Evolutionary conservation across 1,139 yeast genomes (phyloP).

Genomic region (Candida anutae): DNA sequence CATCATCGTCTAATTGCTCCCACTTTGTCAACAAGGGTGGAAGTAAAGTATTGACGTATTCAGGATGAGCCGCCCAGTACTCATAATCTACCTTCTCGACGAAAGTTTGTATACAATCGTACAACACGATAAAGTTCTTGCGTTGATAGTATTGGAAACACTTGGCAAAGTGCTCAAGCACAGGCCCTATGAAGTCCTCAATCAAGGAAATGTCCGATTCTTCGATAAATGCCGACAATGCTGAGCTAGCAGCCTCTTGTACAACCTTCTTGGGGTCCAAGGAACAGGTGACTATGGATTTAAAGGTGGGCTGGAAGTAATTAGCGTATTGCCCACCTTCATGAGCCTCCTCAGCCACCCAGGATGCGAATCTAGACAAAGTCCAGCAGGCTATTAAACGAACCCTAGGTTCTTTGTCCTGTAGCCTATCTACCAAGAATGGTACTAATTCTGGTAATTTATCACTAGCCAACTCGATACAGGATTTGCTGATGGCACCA

Average conservation of each 20-base stretch:
- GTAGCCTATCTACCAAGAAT: constrained; percentile 70
- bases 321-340: constrained; percentile 55
- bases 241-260: constrained; percentile 89
- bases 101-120: constrained; percentile 89
- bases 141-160: constrained; percentile 78
- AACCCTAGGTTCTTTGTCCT: constrained; percentile 75
- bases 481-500: constrained; percentile 92
- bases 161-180: constrained; percentile 60
- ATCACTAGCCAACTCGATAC: constrained; percentile 60
- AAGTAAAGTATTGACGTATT: constrained; percentile 53
- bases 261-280: constrained; percentile 84
- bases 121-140: constrained; percentile 70
- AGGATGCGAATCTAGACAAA: constrained; percentile 69
- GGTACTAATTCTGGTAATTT: constrained; percentile 80
- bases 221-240: constrained; percentile 78
- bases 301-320: constrained; percentile 70
- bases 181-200: constrained; percentile 39
- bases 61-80: constrained; percentile 43
- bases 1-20: constrained; percentile 67
- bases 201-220: constrained; percentile 61
- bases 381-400: constrained; percentile 97
- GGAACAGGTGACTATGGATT: constrained; percentile 66
- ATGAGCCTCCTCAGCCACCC: constrained; percentile 68
- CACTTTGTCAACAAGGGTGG: constrained; percentile 82
- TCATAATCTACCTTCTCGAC: constrained; percentile 68